Base-by-base conservation (phyloP, 257 asterid genomes). In the Forsythia viridissima region DNA sequence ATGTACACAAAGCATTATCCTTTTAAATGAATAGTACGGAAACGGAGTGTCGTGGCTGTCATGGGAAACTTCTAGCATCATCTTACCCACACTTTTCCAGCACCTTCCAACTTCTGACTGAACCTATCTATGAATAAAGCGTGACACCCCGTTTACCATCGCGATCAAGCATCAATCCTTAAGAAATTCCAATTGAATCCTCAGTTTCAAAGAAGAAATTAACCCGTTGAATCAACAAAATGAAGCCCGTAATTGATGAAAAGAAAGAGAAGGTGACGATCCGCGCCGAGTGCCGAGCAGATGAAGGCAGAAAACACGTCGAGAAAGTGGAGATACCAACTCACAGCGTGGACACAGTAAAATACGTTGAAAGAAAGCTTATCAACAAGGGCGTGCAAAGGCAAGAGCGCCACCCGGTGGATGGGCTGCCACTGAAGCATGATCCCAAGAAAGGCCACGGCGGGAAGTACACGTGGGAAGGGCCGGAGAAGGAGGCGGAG, bases 391-490 rank as follows among this genome's bases (percentile, higher is more conserved):
- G 94, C 1, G 84, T 92, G 2, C 87, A 78, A 38, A 76, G 97
- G 44, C 41, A 86, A 77, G 98, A 93, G 52, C 93, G 98, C 21
- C 97, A 80, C 82, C 96, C 98, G 8, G 89, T 86, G 0, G 96
- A 93, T 13, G 98, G 97, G 18, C 85, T 90, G 21, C 98, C 94
- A 16, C 80, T 88, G 34, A 89, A 88, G 84, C 98, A 90, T 34
- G 88, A 88, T 5, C 94, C 90, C 0, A 93, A 92, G 87, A 92
- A 88, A 39, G 97, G 98, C 5, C 91, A 90, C 70, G 97, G 97
- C 1, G 93, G 96, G 3, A 92, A 89, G 81, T 92, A 83, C 82
- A 90, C 97, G 5, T 90, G 96, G 96, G 94, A 90, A 72, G 97
- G 97, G 10, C 96, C 96, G 2, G 79, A 43, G n/a, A 63, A 46